These are phyloP conservation scores for Onygena corvina DNA, from an alignment of 2,329 filamentous ascomycete species.

Conservation along the genomic window DNA sequence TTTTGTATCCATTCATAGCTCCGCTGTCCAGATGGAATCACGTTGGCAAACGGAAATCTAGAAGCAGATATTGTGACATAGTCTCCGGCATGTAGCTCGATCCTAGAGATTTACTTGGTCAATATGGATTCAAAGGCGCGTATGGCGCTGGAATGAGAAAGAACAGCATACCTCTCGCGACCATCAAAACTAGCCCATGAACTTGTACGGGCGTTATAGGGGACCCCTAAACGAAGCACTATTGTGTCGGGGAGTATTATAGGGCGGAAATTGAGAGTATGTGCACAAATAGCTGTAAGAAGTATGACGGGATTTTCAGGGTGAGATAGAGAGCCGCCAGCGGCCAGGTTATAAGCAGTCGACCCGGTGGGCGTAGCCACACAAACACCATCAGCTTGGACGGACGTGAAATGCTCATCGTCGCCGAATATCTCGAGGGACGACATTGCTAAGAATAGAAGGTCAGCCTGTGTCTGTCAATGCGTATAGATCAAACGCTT, in stretches of 20 bases:
- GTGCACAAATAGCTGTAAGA: conserved; percentile 86
- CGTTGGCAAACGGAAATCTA: conserved; percentile 41
- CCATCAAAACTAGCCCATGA: conserved; percentile 99
- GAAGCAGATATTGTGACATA: conserved; percentile 43
- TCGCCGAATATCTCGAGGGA: conserved; percentile 85
- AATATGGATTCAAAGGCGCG: background rate
- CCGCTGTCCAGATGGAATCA: conserved; percentile 33
- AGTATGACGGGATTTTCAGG: conserved; percentile 79
- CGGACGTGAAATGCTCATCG: conserved; percentile 79
- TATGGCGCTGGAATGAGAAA: background rate
- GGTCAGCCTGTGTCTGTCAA: background rate
- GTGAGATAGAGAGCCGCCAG: conserved; percentile 85
- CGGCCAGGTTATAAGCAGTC: conserved; percentile 89
- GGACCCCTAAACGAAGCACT: conserved; percentile 83
- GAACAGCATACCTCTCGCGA: conserved; percentile 51
- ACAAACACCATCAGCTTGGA: conserved; percentile 88
- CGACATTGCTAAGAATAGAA: conserved; percentile 57
- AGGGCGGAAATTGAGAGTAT: conserved; percentile 82
- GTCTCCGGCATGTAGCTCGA: conserved; percentile 39
- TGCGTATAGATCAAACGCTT: conserved; percentile 29
- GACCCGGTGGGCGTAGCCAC: conserved; percentile 88
- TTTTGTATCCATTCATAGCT: conserved; percentile 41
- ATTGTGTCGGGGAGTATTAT: conserved; percentile 94
- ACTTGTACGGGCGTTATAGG: conserved; percentile 76
- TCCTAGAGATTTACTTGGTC: conserved; percentile 20